Evolutionary conservation across 345 rosid species (phyloP).

Genomic region (Alliaria petiolata): DNA sequence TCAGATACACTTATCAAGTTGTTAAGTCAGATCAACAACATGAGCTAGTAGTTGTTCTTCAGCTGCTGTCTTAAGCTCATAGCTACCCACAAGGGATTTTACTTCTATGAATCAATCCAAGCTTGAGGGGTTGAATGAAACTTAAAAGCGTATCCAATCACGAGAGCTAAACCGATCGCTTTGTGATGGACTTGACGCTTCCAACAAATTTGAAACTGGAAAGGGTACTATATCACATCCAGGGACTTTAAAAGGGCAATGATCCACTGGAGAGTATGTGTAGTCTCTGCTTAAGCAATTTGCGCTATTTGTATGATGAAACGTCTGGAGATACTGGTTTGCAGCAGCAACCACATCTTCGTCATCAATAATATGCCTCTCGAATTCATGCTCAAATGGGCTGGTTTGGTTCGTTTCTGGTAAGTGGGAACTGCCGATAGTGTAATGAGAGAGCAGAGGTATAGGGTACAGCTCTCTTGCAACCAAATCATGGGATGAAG

Average conservation of each 20-base stretch:
- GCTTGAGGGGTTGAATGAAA: constrained; percentile 26
- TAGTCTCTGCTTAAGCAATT: constrained; percentile 23
- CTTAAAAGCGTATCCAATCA: constrained; percentile 32
- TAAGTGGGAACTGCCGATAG: constrained; percentile 22
- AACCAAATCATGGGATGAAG: constrained; percentile 29
- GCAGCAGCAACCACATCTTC: constrained; percentile 22
- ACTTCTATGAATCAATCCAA: constrained; percentile 7
- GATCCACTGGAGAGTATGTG: constrained; percentile 26
- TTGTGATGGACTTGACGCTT: constrained; percentile 19
- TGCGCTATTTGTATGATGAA: constrained; percentile 12
- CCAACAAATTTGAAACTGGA: constrained; percentile 21
- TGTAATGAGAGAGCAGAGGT: constrained; percentile 23
- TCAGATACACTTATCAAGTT: too few relatives aligned
- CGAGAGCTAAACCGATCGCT: constrained; percentile 8
- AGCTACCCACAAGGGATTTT: not conserved
- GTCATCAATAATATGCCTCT: constrained; percentile 24
- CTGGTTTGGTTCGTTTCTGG: constrained; percentile 20
- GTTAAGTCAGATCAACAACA: too few relatives aligned
- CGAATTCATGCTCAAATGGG: constrained; percentile 26
- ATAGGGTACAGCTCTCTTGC: constrained; percentile 24
- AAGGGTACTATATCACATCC: constrained; percentile 29
- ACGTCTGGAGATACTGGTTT: constrained; percentile 21
- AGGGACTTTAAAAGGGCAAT: constrained; percentile 23
- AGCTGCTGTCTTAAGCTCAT: not conserved
- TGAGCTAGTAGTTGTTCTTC: not conserved